Conservation (phyloP, 176 grass and related monocot species). For the Musa troglodytarum region DNA sequence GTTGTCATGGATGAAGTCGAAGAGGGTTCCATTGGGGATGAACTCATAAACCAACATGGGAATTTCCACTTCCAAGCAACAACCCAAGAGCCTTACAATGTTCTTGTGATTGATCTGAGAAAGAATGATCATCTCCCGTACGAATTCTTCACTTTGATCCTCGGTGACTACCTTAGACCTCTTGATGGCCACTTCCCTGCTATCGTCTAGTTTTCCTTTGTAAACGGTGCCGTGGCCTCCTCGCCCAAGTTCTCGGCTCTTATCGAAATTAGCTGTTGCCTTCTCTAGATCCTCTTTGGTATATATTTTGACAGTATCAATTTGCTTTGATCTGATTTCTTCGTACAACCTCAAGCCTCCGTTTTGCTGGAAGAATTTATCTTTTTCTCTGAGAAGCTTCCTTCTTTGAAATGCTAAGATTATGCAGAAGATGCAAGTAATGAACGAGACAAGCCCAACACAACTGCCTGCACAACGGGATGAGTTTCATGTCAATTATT, state of each 20-base stretch:
- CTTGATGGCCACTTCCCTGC: slow-evolving; percentile 36
- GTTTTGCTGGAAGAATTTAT: background rate
- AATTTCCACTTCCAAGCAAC: slow-evolving; percentile 55
- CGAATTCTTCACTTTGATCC: slow-evolving; percentile 37
- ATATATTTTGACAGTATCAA: slow-evolving; percentile 24
- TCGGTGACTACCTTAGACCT: slow-evolving; percentile 43
- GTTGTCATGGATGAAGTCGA: slow-evolving; percentile 43
- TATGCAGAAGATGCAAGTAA: background rate
- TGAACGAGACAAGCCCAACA: background rate
- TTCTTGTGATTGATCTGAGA: slow-evolving; percentile 63
- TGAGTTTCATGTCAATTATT: background rate
- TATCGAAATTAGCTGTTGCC: slow-evolving; percentile 30
- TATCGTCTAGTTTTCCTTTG: slow-evolving; percentile 35
- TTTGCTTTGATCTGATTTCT: background rate
- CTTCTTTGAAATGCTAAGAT: background rate
- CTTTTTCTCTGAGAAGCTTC: background rate
- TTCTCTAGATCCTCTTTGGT: slow-evolving; percentile 43
- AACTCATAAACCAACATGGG: slow-evolving; percentile 54
- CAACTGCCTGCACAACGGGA: background rate
- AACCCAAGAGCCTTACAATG: slow-evolving; percentile 50
- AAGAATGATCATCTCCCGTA: slow-evolving; percentile 46
- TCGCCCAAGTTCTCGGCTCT: slow-evolving; percentile 22
- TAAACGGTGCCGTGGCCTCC: slow-evolving; percentile 47
- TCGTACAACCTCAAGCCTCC: background rate
- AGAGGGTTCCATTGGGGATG: slow-evolving; percentile 47